Conservation (phyloP, 768 basidiomycete genomes). For the Agrocybe praecox region DNA sequence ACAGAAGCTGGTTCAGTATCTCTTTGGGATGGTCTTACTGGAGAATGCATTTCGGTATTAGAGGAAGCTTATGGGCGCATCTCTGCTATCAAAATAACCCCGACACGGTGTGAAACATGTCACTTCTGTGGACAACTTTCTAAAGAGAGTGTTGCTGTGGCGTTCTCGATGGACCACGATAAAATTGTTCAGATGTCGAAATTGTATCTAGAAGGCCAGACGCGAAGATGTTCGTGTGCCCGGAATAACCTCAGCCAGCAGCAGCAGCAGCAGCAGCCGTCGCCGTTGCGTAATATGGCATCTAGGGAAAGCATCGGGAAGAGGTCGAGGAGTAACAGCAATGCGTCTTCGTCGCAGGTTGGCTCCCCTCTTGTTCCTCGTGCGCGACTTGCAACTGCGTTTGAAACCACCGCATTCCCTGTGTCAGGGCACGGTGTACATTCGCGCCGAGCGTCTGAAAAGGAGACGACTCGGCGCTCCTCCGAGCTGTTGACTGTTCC, state of each 20-base stretch:
- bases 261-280: conserved; percentile 17
- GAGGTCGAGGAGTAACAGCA: conserved; percentile 68
- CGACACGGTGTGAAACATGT: conserved; percentile 59
- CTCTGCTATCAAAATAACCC: conserved; percentile 60
- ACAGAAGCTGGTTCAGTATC: conserved; percentile 72
- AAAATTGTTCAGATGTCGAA: conserved; percentile 63
- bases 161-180: conserved; percentile 63
- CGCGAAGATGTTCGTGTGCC: conserved; percentile 70
- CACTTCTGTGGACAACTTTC: conserved; percentile 70
- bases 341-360: conserved; percentile 35
- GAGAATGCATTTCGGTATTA: conserved; percentile 63
- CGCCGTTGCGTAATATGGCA: conserved; percentile 38
- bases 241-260: conserved; percentile 32
- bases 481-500: conserved; percentile 50
- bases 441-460: conserved; percentile 73
- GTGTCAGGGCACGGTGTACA: conserved; percentile 81
- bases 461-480: conserved; percentile 53
- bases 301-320: conserved; percentile 47
- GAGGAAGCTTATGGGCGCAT: conserved; percentile 63
- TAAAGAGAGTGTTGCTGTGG: conserved; percentile 63
- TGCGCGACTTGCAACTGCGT: conserved; percentile 49
- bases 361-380: conserved; percentile 52
- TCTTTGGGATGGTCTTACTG: conserved; percentile 72
- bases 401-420: conserved; percentile 64
- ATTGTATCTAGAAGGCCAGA: conserved; percentile 55